Evolutionary conservation across 2,329 filamentous ascomycete species (phyloP), one percentile per base, ranked within the genome.

Genomic region (Alternaria conjuncta): DNA sequence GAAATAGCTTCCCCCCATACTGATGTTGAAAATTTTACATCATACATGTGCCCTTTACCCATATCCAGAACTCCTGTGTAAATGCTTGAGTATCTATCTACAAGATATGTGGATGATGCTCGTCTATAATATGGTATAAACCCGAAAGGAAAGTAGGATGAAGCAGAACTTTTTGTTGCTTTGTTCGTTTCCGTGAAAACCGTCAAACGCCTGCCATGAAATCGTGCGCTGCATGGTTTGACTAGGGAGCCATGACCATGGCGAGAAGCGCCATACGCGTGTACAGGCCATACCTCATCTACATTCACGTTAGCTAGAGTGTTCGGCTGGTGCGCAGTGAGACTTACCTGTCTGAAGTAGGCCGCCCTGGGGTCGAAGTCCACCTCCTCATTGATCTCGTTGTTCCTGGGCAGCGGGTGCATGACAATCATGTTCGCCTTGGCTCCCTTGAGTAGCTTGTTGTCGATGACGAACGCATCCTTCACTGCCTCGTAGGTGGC

Each of bases 261-360:
- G 96, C 96, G 80, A 99, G 86, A 83, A 99, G 84, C 73, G 96
- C 96, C 96, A 99, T 99, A 80, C 96, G 92, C 82, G 92, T 96
- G 86, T 97, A 98, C 75, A 99, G 88, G 74, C 96, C 96, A 83
- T 98, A 97, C 83, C 91, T 89, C 95, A 97, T 97, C 94, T 97
- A 76, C 62, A 65, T 50, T 13, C 68, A 28, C 47, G 78, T 89
- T 80, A 88, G 85, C 70, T 69, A 21, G 18, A 2, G 1, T 18
- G 46, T n/a, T 49, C 30, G 6, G 44, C 18, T 43, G n/a, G 10
- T 28, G 25, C n/a, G 23, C 10, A 1, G 6, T 41, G 26, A 32
- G 20, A 75, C 92, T 89, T 84, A 97, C 95, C 92, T 99, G 96
- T 92, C 96, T 90, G 84, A 99, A 99, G 85, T 99, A 99, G 60